Base-by-base conservation (phyloP, 352 stramenopile genomes). In the Globisporangium mamillatum region DNA sequence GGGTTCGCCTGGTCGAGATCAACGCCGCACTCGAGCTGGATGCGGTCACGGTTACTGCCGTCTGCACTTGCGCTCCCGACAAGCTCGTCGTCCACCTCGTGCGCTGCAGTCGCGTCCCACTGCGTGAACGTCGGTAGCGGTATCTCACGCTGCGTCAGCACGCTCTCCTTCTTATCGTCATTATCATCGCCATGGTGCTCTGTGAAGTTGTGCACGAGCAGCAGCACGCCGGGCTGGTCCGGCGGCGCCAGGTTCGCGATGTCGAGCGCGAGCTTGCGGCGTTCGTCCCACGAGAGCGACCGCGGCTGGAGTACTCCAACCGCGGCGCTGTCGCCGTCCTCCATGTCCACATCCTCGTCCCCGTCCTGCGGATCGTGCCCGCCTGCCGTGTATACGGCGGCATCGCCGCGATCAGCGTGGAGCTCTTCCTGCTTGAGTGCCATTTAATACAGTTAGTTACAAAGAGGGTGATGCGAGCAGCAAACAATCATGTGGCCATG, bases 191-290 rank as follows among this genome's bases (percentile, higher is more conserved):
- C 53, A 24, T 75, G 70, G 25, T 76, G 46, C 50, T 75, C 70
- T 8, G 62, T 61, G 59, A 74, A 82, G 58, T 77, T 76, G 65
- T 84, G 76, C 56, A 89, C 78, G 20, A 93, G 67, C 48, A 92
- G 65, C 65, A 95, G 68, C 61, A 88, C 81, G 27, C 88, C 86
- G 0, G 86, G 67, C 18, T 90, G 61, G 52, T 95, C 88, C 0
- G 88, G 80, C 10, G 88, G 80, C 50, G 88, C 73, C 29, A 95
- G 75, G 36, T 88, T 82, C 5, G 75, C 78, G 34, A 95, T 89
- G 68, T 95, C 88, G 27, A 80, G 65, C 41, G 79, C 75, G 22
- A 95, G 69, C 14, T 77, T 75, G 0, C 84, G 80, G 5, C 83
- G 81, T 52, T 94, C 78, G 70, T 95, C 88, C 86, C 86, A 95